phyloP scores from a whole-genome alignment of 2,329 filamentous ascomycete genomes.

The Diaporthe longicolla region DNA sequence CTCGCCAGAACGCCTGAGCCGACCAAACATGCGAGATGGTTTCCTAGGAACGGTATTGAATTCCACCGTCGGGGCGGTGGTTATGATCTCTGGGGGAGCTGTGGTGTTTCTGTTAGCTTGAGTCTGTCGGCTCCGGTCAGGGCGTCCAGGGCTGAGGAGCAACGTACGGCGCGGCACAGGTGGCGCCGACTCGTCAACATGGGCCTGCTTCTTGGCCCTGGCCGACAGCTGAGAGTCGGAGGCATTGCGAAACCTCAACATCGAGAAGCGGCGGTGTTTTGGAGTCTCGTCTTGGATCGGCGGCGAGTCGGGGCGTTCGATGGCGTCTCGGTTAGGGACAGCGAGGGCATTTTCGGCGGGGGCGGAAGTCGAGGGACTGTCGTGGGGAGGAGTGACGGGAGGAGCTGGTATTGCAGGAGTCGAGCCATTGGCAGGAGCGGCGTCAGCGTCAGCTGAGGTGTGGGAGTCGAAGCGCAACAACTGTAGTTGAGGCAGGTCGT shows the following conservation, averaged over 20 bases:
- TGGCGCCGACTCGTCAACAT: constrained; percentile 67
- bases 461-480: constrained; percentile 45
- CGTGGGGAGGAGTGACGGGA: constrained; percentile 50
- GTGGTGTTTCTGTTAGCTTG: constrained; percentile 45
- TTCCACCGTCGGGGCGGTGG: constrained; percentile 86
- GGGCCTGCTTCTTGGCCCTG: constrained; percentile 77
- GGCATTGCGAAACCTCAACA: constrained; percentile 90
- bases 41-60: constrained; percentile 68
- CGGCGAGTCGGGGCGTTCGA: constrained; percentile 61
- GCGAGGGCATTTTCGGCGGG: constrained; percentile 46
- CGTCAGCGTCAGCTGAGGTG: constrained; percentile 46
- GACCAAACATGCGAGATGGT: constrained; percentile 66
- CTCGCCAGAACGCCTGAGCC: constrained; percentile 67
- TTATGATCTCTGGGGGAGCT: constrained; percentile 83
- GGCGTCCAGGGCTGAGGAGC: neutral
- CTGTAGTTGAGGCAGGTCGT: constrained; percentile 39
- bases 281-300: constrained; percentile 68
- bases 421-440: constrained; percentile 41
- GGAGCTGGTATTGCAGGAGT: constrained; percentile 48
- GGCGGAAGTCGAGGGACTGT: constrained; percentile 49
- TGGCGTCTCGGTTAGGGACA: constrained; percentile 44
- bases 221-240: constrained; percentile 91
- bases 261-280: constrained; percentile 74
- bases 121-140: constrained; percentile 10
- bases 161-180: constrained; percentile 69